Evolutionary conservation across 1,139 yeast species (phyloP), one percentile per base, ranked within the genome.

Genomic region (Yamadazyma mexicana): DNA sequence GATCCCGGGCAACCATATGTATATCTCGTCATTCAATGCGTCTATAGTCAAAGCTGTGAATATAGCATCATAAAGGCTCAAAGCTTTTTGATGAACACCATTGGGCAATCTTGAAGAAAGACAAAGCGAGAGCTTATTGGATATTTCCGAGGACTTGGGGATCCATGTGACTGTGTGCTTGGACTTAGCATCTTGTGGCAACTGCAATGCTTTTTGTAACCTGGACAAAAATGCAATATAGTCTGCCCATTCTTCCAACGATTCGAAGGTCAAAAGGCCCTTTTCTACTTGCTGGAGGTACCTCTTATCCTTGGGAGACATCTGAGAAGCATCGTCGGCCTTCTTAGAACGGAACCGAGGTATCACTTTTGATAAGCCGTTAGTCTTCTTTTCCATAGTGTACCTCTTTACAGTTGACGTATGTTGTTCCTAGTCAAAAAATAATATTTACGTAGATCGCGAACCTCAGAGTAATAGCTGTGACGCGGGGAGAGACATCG

Each of bases 221-320:
- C 86, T 79, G 1, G 92, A 81, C 34, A 94, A 68, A 58, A 88
- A 89, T 16, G 97, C 84, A 43, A 92, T 92, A 60, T 91, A 89
- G 58, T 92, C 98, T n/a, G 98, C 98, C 98, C 98, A 92, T 66
- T 91, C 98, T 31, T 82, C 85, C 2, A 89, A 83, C n/a, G 81
- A 62, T 40, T 87, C 96, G 65, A 92, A 92, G n/a, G 81, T 69
- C 6, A 77, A 70, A 20, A 92, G 66, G 0, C 94, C 89, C 47
- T 83, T 79, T 43, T 87, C 95, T 5, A 89, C 77, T 46, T 72
- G 79, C 23, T 79, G 73, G 18, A 71, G 65, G 55, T 83, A 85
- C 47, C 86, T 79, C 60, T 79, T 84, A 29, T 49, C 51, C 33
- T 43, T 46, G 31, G 45, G 24, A 5, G 49, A 38, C 35, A 46